A percentile compares a stretch with the other conserved stretches of the same genome.
phyloP scores from a whole-genome alignment of 2,329 filamentous ascomycete genomes.

The Colletotrichum melonis region DNA sequence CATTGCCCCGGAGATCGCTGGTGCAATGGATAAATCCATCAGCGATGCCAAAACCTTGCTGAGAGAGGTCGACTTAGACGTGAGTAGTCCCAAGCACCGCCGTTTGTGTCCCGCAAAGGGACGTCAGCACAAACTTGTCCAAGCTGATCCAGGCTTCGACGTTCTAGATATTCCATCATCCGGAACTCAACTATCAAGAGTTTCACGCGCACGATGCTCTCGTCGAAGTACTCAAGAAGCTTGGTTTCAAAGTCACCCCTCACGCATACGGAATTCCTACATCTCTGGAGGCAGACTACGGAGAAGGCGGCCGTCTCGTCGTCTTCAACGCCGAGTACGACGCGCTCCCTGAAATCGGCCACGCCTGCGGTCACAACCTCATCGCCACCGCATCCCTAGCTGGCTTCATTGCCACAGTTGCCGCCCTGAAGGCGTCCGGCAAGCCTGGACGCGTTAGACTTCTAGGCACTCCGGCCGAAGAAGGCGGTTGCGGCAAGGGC shows the following conservation, averaged over 20 bases:
- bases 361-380: constrained; percentile 48
- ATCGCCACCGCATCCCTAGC: constrained; percentile 46
- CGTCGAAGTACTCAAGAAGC: constrained; percentile 48
- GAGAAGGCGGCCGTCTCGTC: constrained; percentile 50
- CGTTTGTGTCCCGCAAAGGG: no score
- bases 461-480: constrained; percentile 35
- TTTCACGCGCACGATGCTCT: constrained; percentile 53
- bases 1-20: no score
- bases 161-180: no score
- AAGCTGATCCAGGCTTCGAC: no score
- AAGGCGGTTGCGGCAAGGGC: constrained; percentile 57
- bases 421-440: constrained; percentile 7
- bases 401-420: constrained; percentile 44
- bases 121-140: no score
- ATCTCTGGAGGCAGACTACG: constrained; percentile 54
- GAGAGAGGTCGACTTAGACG: no score
- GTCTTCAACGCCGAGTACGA: constrained; percentile 53
- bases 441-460: constrained; percentile 27
- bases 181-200: constrained; percentile 47
- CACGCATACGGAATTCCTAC: constrained; percentile 55
- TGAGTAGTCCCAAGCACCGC: no score
- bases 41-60: no score
- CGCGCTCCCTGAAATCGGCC: constrained; percentile 48
- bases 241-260: constrained; percentile 52
- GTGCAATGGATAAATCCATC: no score